These are phyloP conservation scores for Breynia disticha DNA, from an alignment of 441 rosid species.

Conservation along the genomic window DNA sequence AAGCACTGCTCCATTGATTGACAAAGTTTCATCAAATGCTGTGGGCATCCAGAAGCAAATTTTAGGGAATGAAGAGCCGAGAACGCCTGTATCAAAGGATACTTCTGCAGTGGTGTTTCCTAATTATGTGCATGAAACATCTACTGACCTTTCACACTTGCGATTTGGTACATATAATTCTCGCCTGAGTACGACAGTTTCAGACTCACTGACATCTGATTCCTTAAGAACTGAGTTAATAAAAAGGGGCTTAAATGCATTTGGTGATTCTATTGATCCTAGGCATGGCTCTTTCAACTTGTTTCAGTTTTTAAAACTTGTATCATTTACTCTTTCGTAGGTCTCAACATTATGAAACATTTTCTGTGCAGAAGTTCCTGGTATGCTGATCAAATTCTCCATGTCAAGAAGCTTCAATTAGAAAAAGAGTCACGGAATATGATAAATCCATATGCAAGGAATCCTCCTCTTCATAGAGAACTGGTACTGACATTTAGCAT, in stretches of 20 bases:
- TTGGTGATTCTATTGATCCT: slow-evolving; percentile 15
- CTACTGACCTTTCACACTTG: slow-evolving; percentile 42
- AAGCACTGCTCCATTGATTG: neutral
- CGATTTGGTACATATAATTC: slow-evolving; percentile 48
- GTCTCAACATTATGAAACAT: no score
- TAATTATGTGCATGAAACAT: slow-evolving; percentile 29
- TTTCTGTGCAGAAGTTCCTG: no score
- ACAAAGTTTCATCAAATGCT: slow-evolving; percentile 22
- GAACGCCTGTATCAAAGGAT: slow-evolving; percentile 15
- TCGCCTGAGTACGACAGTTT: slow-evolving; percentile 11
- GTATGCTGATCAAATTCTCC: no score
- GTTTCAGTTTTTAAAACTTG: no score
- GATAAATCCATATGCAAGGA: slow-evolving; percentile 16
- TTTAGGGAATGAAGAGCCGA: slow-evolving; percentile 18
- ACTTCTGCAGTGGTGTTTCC: slow-evolving; percentile 34
- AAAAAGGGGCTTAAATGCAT: slow-evolving; percentile 19
- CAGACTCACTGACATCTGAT: slow-evolving; percentile 15
- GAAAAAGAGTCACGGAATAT: neutral
- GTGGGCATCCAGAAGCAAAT: slow-evolving; percentile 26
- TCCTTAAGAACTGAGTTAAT: slow-evolving; percentile 11
- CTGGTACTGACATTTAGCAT: slow-evolving; percentile 21
- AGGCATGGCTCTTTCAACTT: slow-evolving; percentile 20
- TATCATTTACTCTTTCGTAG: no score
- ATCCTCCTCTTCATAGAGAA: slow-evolving; percentile 22
- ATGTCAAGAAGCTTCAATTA: no score